Conservation (phyloP, 768 basidiomycete species). For the Rhizopogon vinicolor region DNA sequence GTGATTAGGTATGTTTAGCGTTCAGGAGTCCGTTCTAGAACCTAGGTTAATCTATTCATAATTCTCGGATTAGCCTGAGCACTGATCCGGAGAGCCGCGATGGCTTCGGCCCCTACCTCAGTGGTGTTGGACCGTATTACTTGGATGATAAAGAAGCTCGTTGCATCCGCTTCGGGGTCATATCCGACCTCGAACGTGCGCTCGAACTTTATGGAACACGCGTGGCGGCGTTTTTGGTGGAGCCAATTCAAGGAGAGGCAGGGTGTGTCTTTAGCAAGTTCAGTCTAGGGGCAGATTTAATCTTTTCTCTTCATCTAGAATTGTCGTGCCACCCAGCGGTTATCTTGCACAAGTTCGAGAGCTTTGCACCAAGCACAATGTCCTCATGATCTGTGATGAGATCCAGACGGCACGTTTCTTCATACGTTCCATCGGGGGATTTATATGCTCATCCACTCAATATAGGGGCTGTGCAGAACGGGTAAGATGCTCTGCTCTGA, state of each 20-base stretch:
- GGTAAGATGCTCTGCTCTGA: constrained; percentile 92
- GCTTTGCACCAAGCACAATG: constrained; percentile 90
- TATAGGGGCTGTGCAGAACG: constrained; percentile 82
- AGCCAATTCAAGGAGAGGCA: constrained; percentile 99
- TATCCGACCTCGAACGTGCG: constrained; percentile 78
- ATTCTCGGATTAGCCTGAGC: constrained; percentile 60
- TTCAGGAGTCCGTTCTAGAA: not conserved
- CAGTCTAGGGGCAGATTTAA: not conserved
- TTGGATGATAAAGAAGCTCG: constrained; percentile 39
- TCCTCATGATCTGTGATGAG: constrained; percentile 96
- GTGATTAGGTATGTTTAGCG: constrained; percentile 61
- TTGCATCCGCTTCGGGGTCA: constrained; percentile 78
- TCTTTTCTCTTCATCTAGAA: constrained; percentile 39
- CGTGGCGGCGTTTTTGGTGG: constrained; percentile 90
- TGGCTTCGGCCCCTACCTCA: constrained; percentile 90
- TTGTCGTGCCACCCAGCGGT: constrained; percentile 86
- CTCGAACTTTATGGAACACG: constrained; percentile 75
- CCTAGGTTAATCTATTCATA: constrained; percentile 8
- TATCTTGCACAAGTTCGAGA: constrained; percentile 76
- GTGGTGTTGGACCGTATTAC: constrained; percentile 78
- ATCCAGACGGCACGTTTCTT: constrained; percentile 74
- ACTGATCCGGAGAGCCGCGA: constrained; percentile 87
- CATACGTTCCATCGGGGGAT: not conserved
- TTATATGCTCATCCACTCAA: constrained; percentile 1
- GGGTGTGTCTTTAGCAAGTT: constrained; percentile 52